phyloP scores from a whole-genome alignment of 495 filamentous ascomycete genomes.

The Talaromyces adpressus region DNA sequence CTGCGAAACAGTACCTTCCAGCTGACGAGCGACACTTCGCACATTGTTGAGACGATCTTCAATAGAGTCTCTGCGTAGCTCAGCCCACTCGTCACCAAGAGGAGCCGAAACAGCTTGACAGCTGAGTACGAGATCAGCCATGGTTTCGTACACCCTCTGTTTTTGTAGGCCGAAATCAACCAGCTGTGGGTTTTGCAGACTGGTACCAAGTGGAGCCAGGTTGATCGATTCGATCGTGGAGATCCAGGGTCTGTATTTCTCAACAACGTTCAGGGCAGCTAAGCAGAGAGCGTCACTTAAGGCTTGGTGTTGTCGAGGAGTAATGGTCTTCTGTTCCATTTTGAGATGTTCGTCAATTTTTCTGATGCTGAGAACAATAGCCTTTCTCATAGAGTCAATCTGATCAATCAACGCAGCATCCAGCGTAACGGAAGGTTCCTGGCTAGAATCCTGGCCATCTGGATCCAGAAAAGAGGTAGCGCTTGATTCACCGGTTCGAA shows the following conservation, averaged over 20 bases:
- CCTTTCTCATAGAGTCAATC: slow-evolving; percentile 74
- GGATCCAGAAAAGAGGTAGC: slow-evolving; percentile 78
- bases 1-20: slow-evolving; percentile 82
- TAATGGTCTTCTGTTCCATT: slow-evolving; percentile 70
- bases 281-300: slow-evolving; percentile 70
- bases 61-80: slow-evolving; percentile 82
- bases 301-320: slow-evolving; percentile 58
- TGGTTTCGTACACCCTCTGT: slow-evolving; percentile 84
- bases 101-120: slow-evolving; percentile 86
- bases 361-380: slow-evolving; percentile 73
- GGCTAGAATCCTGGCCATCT: slow-evolving; percentile 58
- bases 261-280: slow-evolving; percentile 68
- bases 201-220: slow-evolving; percentile 63
- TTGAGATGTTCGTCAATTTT: slow-evolving; percentile 79
- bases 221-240: slow-evolving; percentile 84
- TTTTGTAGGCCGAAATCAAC: slow-evolving; percentile 85
- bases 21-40: slow-evolving; percentile 61
- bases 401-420: slow-evolving; percentile 72
- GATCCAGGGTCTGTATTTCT: slow-evolving; percentile 82
- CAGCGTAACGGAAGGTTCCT: slow-evolving; percentile 65
- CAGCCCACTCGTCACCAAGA: slow-evolving; percentile 90
- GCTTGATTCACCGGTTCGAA: slow-evolving; percentile 59
- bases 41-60: slow-evolving; percentile 80
- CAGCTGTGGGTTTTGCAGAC: slow-evolving; percentile 75
- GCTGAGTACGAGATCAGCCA: slow-evolving; percentile 78